Conservation (phyloP, 2,329 filamentous ascomycete species). For the Phyllachora maydis region DNA sequence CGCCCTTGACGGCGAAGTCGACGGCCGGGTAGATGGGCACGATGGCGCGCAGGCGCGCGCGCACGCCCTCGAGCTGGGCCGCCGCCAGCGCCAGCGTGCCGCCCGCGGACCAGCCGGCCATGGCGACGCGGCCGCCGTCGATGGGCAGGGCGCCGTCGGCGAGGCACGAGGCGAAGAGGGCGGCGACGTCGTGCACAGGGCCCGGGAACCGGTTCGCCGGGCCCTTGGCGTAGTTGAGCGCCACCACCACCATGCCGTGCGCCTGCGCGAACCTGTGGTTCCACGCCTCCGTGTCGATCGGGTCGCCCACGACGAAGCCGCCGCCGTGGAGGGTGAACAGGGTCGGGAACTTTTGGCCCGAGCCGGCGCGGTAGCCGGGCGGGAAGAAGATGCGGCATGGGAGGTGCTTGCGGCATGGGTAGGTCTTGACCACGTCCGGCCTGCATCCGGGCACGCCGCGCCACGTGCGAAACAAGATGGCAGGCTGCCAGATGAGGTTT, state of each 20-base stretch:
- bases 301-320: slow-evolving; percentile 21
- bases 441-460: no score
- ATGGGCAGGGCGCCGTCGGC: slow-evolving; percentile 21
- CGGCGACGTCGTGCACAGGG: slow-evolving; percentile 21
- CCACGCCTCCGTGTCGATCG: slow-evolving; percentile 23
- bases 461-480: no score
- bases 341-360: slow-evolving; percentile 14
- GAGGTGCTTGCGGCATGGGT: slow-evolving; percentile 5
- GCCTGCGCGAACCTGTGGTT: slow-evolving; percentile 18
- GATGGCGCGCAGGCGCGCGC: slow-evolving; percentile 11
- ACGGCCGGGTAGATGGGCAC: slow-evolving; percentile 21
- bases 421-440: slow-evolving; percentile 6
- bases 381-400: slow-evolving; percentile 18
- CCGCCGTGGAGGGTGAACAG: slow-evolving; percentile 30
- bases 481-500: not conserved
- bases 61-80: slow-evolving; percentile 16
- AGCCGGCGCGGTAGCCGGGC: slow-evolving; percentile 8
- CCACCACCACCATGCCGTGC: slow-evolving; percentile 20
- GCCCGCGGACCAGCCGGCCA: slow-evolving; percentile 29
- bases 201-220: slow-evolving; percentile 21
- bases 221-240: slow-evolving; percentile 25
- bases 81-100: slow-evolving; percentile 23
- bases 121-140: slow-evolving; percentile 16
- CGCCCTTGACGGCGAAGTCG: slow-evolving; percentile 14
- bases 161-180: slow-evolving; percentile 18